Percentiles rank a stretch among this genome's conserved stretches.
Evolutionary conservation across 2,329 filamentous ascomycete species (phyloP).

Genomic region (Aurifilum marmelostoma): DNA sequence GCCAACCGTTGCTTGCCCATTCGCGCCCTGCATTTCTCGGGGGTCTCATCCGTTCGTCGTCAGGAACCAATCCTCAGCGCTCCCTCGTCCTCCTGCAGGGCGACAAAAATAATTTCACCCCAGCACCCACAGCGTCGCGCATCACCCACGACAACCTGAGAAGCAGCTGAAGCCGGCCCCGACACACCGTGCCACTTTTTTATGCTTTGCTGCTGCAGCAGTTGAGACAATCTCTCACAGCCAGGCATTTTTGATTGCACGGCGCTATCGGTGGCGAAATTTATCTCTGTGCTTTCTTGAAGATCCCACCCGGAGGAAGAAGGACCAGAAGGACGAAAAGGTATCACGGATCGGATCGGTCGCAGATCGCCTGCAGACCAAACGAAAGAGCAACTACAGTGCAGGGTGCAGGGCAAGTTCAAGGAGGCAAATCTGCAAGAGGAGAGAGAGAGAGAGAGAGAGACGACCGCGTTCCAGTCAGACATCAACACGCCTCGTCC

Average conservation of each 20-base stretch:
- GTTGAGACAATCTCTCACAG: background rate
- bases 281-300: background rate
- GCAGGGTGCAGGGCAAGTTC: background rate
- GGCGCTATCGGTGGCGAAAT: constrained; percentile 8
- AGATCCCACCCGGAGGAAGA: constrained; percentile 2
- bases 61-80: constrained; percentile 1
- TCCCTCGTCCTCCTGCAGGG: background rate
- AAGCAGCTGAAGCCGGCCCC: background rate
- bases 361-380: constrained; percentile 1
- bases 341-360: constrained; percentile 6
- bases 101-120: background rate
- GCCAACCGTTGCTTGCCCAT: background rate
- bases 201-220: background rate
- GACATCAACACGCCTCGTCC: constrained; percentile 24
- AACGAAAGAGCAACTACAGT: background rate
- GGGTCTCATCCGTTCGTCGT: background rate
- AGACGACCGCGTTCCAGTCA: constrained; percentile 26
- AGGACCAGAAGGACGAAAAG: constrained; percentile 8
- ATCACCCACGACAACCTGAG: background rate
- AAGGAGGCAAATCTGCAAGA: constrained; percentile 16
- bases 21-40: background rate
- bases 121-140: background rate
- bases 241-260: background rate
- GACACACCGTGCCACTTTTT: background rate
- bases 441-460: no score